Conservation (phyloP, 495 filamentous ascomycete species). For the Talaromyces liani region DNA sequence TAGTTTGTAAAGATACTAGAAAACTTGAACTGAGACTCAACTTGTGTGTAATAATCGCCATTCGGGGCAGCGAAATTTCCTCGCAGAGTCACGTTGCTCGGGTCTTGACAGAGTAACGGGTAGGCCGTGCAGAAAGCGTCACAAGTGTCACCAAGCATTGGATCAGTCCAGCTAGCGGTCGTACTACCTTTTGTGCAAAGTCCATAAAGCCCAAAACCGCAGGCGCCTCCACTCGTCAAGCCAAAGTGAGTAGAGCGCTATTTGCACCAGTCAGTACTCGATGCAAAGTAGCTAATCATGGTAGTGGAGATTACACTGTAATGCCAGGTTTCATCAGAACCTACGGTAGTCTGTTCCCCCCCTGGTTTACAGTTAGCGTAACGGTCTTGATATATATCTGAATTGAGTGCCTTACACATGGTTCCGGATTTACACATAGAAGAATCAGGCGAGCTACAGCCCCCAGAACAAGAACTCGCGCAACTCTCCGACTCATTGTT, state of each 20-base stretch:
- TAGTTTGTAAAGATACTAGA: background rate
- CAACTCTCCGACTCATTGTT: conserved; percentile 5
- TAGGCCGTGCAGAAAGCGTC: conserved; percentile 2
- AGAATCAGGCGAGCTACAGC: background rate
- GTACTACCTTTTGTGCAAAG: conserved; percentile 2
- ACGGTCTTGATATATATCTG: background rate
- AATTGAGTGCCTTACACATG: background rate
- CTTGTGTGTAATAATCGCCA: conserved; percentile 4
- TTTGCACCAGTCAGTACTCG: background rate
- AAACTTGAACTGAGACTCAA: background rate
- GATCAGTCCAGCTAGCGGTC: conserved; percentile 3
- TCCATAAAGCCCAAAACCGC: background rate
- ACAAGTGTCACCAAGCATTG: conserved; percentile 2
- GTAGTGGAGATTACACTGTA: background rate
- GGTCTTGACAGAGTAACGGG: background rate
- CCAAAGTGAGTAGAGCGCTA: conserved; percentile 1
- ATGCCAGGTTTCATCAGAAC: background rate
- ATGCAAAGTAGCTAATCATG: background rate
- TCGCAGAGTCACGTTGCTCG: background rate
- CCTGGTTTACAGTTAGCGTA: background rate
- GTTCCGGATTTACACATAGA: conserved; percentile 7
- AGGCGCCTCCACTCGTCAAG: background rate
- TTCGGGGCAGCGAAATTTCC: conserved; percentile 1
- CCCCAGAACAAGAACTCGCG: background rate
- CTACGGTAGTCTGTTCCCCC: background rate